These are phyloP conservation scores for Solanum sitiens DNA, from an alignment of 257 asterid genomes.

Conservation along the genomic window DNA sequence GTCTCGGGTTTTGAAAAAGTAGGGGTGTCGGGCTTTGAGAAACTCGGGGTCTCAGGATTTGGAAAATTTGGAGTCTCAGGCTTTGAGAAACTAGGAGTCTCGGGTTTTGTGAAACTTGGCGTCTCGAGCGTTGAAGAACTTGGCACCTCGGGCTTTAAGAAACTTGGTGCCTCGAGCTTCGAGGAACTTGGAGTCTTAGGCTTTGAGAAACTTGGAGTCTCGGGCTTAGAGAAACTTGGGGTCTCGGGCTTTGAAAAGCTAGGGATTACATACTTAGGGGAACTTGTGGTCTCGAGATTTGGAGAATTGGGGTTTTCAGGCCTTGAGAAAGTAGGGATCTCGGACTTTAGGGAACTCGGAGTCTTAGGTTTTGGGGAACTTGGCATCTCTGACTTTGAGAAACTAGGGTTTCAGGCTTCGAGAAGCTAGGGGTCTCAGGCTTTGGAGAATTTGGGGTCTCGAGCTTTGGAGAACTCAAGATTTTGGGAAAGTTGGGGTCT, in stretches of 20 bases:
- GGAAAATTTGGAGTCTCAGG: accelerated
- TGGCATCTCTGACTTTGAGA: neutral
- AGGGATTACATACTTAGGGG: neutral
- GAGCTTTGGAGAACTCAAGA: too few species aligned
- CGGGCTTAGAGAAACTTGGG: neutral
- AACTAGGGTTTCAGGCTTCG: neutral
- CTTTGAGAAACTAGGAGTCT: too few species aligned
- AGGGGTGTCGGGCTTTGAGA: neutral
- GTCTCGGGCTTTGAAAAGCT: neutral
- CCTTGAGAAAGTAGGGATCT: neutral
- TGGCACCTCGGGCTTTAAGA: neutral
- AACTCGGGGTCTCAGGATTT: too few species aligned
- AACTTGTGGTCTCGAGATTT: neutral
- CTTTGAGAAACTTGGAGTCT: neutral
- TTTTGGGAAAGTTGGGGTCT: neutral
- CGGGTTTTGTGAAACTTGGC: too few species aligned
- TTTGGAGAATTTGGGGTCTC: neutral
- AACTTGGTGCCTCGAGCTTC: neutral
- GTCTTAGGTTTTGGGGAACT: neutral
- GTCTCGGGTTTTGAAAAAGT: too few species aligned
- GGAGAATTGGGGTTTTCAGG: neutral
- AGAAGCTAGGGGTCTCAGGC: neutral
- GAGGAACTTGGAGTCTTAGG: neutral
- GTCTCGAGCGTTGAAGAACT: neutral
- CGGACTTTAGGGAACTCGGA: neutral